Conservation (phyloP, 495 filamentous ascomycete genomes). For the Eremomyces bilateralis region DNA sequence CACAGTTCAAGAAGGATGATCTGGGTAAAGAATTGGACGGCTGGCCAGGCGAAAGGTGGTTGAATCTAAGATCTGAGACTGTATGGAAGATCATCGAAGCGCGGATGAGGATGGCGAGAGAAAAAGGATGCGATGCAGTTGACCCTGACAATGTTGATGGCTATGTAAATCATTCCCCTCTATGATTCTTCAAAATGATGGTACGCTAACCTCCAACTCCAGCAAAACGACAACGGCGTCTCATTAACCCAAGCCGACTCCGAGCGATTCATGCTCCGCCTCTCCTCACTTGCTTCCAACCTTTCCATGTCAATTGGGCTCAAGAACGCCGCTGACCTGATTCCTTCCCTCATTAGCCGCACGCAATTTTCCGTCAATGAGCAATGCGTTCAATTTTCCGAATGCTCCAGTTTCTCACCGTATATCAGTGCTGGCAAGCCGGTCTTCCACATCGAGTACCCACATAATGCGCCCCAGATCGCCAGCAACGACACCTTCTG, state of each 20-base stretch:
- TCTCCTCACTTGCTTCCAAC: slow-evolving; percentile 28
- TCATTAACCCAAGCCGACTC: slow-evolving; percentile 31
- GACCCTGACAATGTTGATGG: slow-evolving; percentile 59
- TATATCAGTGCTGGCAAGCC: slow-evolving; percentile 40
- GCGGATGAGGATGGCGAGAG: slow-evolving; percentile 32
- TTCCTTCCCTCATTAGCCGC: slow-evolving; percentile 28
- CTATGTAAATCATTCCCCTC: slow-evolving; percentile 22
- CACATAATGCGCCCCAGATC: slow-evolving; percentile 15
- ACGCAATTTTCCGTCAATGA: slow-evolving; percentile 55
- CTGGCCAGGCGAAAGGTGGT: slow-evolving; percentile 48
- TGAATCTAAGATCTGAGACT: slow-evolving; percentile 31
- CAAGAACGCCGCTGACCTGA: slow-evolving; percentile 42
- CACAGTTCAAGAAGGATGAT: slow-evolving; percentile 28
- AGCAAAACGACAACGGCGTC: slow-evolving; percentile 35
- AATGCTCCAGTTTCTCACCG: slow-evolving; percentile 32
- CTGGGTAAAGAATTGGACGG: slow-evolving; percentile 31
- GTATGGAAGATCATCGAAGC: slow-evolving; percentile 39
- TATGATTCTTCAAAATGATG: slow-evolving; percentile 10
- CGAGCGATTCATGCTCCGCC: slow-evolving; percentile 34
- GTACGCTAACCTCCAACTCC: too few species aligned
- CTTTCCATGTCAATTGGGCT: slow-evolving; percentile 34
- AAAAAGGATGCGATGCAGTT: slow-evolving; percentile 47
- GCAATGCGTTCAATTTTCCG: slow-evolving; percentile 38
- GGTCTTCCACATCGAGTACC: slow-evolving; percentile 56
- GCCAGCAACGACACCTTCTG: too few species aligned